These are phyloP conservation scores for Cyanidiococcus yangmingshanensis DNA, from an alignment of 23 red algal species.

Conservation along the genomic window DNA sequence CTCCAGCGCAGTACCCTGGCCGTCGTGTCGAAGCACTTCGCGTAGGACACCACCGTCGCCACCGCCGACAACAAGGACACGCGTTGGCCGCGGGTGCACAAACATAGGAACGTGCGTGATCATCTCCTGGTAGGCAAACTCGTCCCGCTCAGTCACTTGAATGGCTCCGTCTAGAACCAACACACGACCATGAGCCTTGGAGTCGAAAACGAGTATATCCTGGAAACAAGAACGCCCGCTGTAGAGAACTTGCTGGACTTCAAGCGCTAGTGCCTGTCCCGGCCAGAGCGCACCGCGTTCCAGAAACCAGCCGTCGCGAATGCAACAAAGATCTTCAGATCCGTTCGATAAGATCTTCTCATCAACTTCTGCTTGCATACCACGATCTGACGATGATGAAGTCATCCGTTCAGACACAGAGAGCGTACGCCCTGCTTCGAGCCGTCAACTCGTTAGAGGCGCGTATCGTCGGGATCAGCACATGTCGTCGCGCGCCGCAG, in stretches of 20 bases:
- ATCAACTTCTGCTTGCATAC: too few species aligned
- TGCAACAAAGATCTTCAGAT: neutral
- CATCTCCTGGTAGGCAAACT: constrained; percentile 99
- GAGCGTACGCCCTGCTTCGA: too few species aligned
- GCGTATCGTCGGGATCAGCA: too few species aligned
- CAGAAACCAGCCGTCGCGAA: constrained; percentile 76
- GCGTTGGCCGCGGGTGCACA: constrained; percentile 50
- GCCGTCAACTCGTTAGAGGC: too few species aligned
- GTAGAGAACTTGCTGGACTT: constrained; percentile 67
- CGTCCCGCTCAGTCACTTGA: constrained; percentile 89
- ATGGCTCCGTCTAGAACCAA: constrained; percentile 95
- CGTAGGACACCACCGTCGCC: constrained; percentile 90
- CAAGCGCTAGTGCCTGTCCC: constrained; percentile 77
- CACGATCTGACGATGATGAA: too few species aligned
- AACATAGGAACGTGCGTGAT: constrained; percentile 74
- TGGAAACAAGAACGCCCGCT: constrained; percentile 40
- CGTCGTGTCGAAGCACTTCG: constrained; percentile 79
- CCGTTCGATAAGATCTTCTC: too few species aligned
- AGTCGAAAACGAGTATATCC: constrained; percentile 81
- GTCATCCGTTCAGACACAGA: too few species aligned
- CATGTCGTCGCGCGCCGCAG: too few species aligned
- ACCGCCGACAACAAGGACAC: constrained; percentile 78
- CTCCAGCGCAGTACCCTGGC: constrained; percentile 18
- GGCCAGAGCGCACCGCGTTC: constrained; percentile 75
- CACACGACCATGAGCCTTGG: constrained; percentile 63